A percentile compares a stretch with the other conserved stretches of the same genome.
Evolutionary conservation across 176 grass and related monocot species (phyloP).

Genomic region (Carex scoparia): DNA sequence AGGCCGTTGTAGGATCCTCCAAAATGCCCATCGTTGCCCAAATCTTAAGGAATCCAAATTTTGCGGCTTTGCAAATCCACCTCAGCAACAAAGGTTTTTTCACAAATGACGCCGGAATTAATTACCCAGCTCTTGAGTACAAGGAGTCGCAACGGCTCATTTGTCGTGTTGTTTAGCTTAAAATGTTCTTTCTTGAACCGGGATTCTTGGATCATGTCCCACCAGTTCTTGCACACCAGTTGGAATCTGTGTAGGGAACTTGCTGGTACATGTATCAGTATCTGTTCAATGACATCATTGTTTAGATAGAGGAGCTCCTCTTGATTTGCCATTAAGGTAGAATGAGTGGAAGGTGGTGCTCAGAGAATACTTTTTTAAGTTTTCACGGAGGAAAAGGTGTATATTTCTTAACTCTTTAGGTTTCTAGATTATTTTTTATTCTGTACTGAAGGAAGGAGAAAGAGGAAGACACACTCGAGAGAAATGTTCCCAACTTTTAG

Average conservation of each 20-base stretch:
- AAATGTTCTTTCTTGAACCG: neutral
- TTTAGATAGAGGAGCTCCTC: neutral
- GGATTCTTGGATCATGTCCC: neutral
- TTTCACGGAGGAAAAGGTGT: neutral
- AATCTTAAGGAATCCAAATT: neutral
- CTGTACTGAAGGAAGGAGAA: neutral
- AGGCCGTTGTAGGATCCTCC: constrained; percentile 9
- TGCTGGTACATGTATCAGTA: neutral
- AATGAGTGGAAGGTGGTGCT: no score
- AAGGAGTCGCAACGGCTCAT: neutral
- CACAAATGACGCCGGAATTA: no score
- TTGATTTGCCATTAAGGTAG: no score
- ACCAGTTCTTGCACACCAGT: neutral
- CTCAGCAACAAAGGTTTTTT: neutral
- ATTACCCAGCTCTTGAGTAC: neutral
- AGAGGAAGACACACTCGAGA: neutral
- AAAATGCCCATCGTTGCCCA: neutral
- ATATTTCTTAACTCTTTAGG: neutral
- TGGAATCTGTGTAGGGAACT: neutral
- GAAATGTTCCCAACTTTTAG: neutral
- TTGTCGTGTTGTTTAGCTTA: neutral
- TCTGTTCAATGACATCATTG: neutral
- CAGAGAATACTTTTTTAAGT: neutral
- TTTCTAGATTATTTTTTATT: neutral
- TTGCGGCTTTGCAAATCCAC: neutral